Base-by-base conservation (phyloP, 306 rosid genomes). In the Lithocarpus polystachyus region DNA sequence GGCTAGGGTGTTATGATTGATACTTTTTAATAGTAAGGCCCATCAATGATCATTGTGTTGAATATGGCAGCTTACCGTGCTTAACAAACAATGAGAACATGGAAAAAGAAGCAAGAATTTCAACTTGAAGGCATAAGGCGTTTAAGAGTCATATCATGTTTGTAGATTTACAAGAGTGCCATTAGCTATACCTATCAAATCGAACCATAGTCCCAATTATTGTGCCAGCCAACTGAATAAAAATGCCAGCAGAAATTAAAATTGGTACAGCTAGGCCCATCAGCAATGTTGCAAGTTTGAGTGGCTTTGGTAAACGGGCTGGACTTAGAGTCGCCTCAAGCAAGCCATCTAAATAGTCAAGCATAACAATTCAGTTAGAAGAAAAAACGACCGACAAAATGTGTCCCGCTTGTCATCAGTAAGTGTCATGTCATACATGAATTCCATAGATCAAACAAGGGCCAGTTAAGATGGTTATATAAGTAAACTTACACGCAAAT, bases 271-370 rank as follows among this genome's bases (percentile, higher is more conserved):
- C 90, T 84, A 87, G 82, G 83, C 99, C 99, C 52, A 95, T 71
- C 79, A 92, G 60, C 72, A 92, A 74, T 28, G 99, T 95, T 70
- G 87, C 95, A 72, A 92, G 93, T 85, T 92, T 95, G 87, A 95
- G 92, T 1, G 99, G 97, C 88, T 81, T 92, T 26, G 99, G 98
- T 60, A 92, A 82, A 83, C 97, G 87, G 69, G 79, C 72, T 60
- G 99, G 93, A 85, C 88, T 68, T 71, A 95, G 88, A 61, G 99
- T 95, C 4, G 99, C 99, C 89, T 95, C 99, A 64, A 95, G 89
- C 83, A 95, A 87, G 56, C 99, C 99, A 89, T 90, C 99, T 95
- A 90, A 11, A 84, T 20, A 73, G 61, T 81, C 77, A 65, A 80
- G 75, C 55, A 78, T 74, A 84, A 17, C 24, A 10, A 15, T 45